phyloP scores from a whole-genome alignment of 176 grass and related monocot species.

The Echinochloa phyllopogon region DNA sequence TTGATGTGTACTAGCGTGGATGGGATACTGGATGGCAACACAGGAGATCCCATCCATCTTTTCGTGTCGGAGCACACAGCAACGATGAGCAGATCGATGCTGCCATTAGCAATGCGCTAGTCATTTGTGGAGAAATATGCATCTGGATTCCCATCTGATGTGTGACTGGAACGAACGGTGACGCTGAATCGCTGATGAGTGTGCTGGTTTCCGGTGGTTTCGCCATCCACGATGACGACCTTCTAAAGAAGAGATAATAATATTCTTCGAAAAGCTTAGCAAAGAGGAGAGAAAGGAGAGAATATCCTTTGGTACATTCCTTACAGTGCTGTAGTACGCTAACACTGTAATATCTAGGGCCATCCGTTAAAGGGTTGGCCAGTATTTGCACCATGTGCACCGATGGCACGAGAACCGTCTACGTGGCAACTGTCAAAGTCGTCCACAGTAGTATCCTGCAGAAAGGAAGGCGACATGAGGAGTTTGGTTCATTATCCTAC shows the following conservation, averaged over 20 bases:
- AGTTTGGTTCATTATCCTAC: not conserved
- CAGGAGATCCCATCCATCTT: not conserved
- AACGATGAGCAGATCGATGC: not conserved
- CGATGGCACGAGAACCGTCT: not conserved
- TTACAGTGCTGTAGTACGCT: not conserved
- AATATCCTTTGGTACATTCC: slow-evolving; percentile 50
- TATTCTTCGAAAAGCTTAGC: not conserved
- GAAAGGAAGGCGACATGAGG: not conserved
- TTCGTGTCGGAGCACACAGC: not conserved
- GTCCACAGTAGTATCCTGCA: not conserved
- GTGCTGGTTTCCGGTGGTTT: not conserved
- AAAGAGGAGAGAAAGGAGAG: not conserved
- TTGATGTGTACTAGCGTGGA: not conserved
- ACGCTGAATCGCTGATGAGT: not conserved
- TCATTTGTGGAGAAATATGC: not conserved
- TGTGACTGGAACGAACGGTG: not conserved
- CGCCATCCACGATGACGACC: not conserved
- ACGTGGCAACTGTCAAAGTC: not conserved
- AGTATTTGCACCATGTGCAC: slow-evolving; percentile 39
- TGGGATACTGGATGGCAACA: not conserved
- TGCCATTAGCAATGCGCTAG: not conserved
- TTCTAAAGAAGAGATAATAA: not conserved
- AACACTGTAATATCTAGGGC: not conserved
- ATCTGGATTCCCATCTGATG: not conserved
- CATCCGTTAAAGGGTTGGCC: not conserved